Conservation (phyloP, 2,329 filamentous ascomycete genomes). For the Alternaria sp. region DNA sequence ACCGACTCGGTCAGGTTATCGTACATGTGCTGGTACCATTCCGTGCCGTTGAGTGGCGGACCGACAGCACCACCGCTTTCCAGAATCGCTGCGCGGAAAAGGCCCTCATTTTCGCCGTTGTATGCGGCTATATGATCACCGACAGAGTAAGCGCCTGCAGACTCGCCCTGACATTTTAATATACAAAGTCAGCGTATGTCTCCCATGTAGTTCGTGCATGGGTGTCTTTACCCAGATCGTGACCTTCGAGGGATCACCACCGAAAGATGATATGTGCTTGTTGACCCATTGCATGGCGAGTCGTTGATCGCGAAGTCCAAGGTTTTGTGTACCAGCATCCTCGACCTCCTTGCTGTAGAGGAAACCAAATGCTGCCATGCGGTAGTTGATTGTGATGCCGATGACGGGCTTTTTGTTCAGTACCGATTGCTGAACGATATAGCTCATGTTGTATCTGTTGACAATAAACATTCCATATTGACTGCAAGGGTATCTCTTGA, state of each 20-base stretch:
- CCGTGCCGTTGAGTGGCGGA: slow-evolving; percentile 40
- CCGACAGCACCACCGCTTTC: slow-evolving; percentile 50
- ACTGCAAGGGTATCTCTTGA: neutral
- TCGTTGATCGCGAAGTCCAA: slow-evolving; percentile 69
- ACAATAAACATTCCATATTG: neutral
- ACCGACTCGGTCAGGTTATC: slow-evolving; percentile 40
- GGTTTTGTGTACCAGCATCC: slow-evolving; percentile 52
- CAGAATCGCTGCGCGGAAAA: slow-evolving; percentile 56
- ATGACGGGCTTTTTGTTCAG: slow-evolving; percentile 44
- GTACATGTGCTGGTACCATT: slow-evolving; percentile 47
- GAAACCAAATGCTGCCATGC: slow-evolving; percentile 61
- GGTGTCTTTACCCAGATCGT: slow-evolving; percentile 41
- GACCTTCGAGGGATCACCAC: slow-evolving; percentile 66
- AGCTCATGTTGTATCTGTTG: slow-evolving; percentile 42
- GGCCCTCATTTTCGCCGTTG: slow-evolving; percentile 48
- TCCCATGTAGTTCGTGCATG: too few species aligned
- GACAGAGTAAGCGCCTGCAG: slow-evolving; percentile 68
- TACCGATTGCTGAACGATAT: slow-evolving; percentile 43
- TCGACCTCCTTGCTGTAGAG: slow-evolving; percentile 55
- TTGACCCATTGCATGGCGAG: slow-evolving; percentile 68
- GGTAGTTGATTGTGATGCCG: slow-evolving; percentile 57
- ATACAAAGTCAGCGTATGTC: too few species aligned
- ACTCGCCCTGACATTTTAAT: slow-evolving; percentile 55
- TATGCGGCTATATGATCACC: slow-evolving; percentile 51
- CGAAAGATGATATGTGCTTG: slow-evolving; percentile 61